These are phyloP conservation scores for Orbilia javanica DNA, from an alignment of 2,329 filamentous ascomycete genomes.

Conservation along the genomic window DNA sequence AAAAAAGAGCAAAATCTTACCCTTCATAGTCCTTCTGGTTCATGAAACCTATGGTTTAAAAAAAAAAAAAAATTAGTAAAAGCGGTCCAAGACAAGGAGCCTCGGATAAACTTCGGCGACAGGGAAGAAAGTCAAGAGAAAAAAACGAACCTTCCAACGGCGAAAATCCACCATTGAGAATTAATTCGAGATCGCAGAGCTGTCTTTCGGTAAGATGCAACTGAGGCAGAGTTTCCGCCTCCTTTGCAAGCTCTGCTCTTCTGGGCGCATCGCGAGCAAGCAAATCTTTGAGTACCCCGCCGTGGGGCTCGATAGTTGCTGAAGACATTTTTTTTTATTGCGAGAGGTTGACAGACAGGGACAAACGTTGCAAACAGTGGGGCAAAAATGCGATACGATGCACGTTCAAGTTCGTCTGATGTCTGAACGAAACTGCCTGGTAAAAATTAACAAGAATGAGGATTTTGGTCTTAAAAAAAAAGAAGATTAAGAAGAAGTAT, in stretches of 20 bases:
- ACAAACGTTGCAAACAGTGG: slow-evolving; percentile 5
- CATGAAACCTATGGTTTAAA: slow-evolving; percentile 82
- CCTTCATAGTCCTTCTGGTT: slow-evolving; percentile 96
- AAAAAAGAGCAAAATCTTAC: slow-evolving; percentile 69
- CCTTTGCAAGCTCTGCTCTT: slow-evolving; percentile 80
- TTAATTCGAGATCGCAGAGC: slow-evolving; percentile 96
- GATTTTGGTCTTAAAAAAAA: neutral
- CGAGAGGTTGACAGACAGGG: neutral
- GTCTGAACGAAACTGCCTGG: neutral
- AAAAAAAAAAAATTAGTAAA: neutral
- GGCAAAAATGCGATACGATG: slow-evolving; percentile 10
- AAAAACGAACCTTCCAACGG: slow-evolving; percentile 85
- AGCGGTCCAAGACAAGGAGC: neutral
- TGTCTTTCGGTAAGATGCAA: slow-evolving; percentile 90
- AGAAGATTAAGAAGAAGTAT: neutral
- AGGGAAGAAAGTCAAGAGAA: neutral
- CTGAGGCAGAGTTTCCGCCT: slow-evolving; percentile 88
- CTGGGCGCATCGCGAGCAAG: slow-evolving; percentile 90
- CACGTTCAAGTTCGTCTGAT: slow-evolving; percentile 41
- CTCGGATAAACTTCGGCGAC: neutral
- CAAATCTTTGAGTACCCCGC: slow-evolving; percentile 97
- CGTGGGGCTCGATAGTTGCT: slow-evolving; percentile 75
- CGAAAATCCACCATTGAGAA: slow-evolving; percentile 97
- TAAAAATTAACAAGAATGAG: neutral
- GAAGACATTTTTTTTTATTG: slow-evolving; percentile 47